Percentiles rank a stretch among this genome's conserved stretches.
phyloP scores from a whole-genome alignment of 345 rosid species.

The Excoecaria agallocha region DNA sequence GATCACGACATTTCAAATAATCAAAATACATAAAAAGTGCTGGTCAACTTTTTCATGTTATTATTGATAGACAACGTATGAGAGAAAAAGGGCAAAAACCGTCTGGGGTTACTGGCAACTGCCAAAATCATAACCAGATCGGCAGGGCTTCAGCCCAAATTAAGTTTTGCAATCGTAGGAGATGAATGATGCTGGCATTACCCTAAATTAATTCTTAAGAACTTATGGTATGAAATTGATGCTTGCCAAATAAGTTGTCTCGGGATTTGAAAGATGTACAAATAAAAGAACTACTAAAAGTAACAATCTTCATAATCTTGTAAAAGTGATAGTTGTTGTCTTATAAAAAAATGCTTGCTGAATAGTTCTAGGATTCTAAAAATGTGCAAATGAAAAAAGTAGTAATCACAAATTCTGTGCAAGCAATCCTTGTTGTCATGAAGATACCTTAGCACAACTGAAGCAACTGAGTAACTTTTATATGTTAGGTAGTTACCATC shows the following conservation, averaged over 20 bases:
- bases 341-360: neutral
- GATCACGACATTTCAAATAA: no score
- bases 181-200: neutral
- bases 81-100: no score
- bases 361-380: neutral
- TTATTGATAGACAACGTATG: no score
- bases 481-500: conserved; percentile 8
- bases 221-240: neutral
- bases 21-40: no score
- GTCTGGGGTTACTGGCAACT: neutral
- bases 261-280: no score
- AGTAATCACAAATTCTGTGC: neutral
- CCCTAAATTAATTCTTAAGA: neutral
- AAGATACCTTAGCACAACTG: neutral
- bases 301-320: no score
- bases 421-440: neutral
- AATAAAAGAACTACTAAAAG: no score
- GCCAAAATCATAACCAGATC: neutral
- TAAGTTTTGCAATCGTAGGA: neutral
- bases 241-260: neutral
- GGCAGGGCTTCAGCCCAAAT: neutral
- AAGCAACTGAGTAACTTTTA: no score
- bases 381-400: neutral
- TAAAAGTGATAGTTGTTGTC: no score
- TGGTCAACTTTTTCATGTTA: no score